Conservation (phyloP, 108 stramenopile species). For the Conticribra weissflogii region DNA sequence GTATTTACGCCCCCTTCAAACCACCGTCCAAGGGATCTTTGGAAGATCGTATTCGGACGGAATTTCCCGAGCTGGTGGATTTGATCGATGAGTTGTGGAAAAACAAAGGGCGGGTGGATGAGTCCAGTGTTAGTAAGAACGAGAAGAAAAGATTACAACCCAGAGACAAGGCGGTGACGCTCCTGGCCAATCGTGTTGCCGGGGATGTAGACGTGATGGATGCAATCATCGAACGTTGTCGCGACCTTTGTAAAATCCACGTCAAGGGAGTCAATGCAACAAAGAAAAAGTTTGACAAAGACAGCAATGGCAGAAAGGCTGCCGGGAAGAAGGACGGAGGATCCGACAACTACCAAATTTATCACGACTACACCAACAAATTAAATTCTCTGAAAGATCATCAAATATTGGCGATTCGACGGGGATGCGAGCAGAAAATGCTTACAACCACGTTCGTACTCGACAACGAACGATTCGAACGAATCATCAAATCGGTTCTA, state of each 20-base stretch:
- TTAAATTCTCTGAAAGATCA: conserved; percentile 44
- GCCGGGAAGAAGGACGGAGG: not conserved
- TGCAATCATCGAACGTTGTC: conserved; percentile 41
- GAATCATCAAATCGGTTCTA: conserved; percentile 3
- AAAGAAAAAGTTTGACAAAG: conserved; percentile 15
- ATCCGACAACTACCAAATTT: conserved; percentile 46
- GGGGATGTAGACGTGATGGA: conserved; percentile 45
- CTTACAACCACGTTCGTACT: conserved; percentile 56
- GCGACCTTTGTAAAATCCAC: conserved; percentile 37
- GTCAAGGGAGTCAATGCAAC: conserved; percentile 24
- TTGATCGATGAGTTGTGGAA: conserved; percentile 55
- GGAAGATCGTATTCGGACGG: conserved; percentile 50
- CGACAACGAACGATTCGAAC: conserved; percentile 41
- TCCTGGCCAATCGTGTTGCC: conserved; percentile 62
- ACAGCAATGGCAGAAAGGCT: conserved; percentile 12
- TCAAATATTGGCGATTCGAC: conserved; percentile 63
- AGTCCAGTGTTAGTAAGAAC: not conserved
- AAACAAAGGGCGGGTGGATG: not conserved
- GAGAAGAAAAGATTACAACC: conserved; percentile 25
- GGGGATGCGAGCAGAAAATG: conserved; percentile 59
- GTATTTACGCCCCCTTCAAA: conserved; percentile 66
- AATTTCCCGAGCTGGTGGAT: conserved; percentile 55
- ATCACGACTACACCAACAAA: conserved; percentile 51
- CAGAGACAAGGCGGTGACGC: conserved; percentile 39
- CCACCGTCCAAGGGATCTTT: conserved; percentile 64